Conservation (phyloP, 2,329 filamentous ascomycete genomes). For the Scedosporium boydii region DNA sequence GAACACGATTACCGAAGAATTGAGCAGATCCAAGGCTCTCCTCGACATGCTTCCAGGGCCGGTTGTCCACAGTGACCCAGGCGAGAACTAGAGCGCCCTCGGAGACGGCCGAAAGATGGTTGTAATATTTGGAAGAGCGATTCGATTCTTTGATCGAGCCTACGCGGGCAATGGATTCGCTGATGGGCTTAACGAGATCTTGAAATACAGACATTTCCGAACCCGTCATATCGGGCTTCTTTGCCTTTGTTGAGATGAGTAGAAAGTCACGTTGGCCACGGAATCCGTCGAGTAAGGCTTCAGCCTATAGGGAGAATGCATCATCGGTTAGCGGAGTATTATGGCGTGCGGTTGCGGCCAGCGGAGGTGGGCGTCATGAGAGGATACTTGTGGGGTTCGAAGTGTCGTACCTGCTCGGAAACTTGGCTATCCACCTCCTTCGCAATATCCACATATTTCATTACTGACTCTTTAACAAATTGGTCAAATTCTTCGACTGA, state of each 20-base stretch:
- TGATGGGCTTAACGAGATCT: constrained; percentile 77
- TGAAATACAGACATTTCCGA: constrained; percentile 56
- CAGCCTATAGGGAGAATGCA: constrained; percentile 29
- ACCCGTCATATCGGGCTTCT: constrained; percentile 68
- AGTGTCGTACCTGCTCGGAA: constrained; percentile 62
- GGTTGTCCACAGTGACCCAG: constrained; percentile 79
- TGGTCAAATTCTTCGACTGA: constrained; percentile 82
- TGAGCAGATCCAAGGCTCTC: constrained; percentile 77
- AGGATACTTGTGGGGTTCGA: background rate
- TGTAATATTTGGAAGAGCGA: constrained; percentile 63
- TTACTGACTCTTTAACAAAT: constrained; percentile 64
- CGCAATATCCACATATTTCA: constrained; percentile 70
- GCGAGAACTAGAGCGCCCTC: constrained; percentile 84
- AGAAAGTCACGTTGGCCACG: constrained; percentile 80
- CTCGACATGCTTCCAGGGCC: constrained; percentile 76
- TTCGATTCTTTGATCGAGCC: constrained; percentile 75
- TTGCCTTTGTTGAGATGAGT: constrained; percentile 78
- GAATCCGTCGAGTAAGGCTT: constrained; percentile 54
- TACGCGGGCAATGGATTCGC: constrained; percentile 70
- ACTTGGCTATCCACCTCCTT: constrained; percentile 68
- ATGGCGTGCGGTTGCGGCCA: background rate
- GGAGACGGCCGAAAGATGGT: constrained; percentile 76
- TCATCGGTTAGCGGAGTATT: background rate
- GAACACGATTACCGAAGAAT: constrained; percentile 88
- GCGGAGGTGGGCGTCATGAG: background rate